Evolutionary conservation across 768 basidiomycete species (phyloP).

Genomic region (Daedalea quercina): DNA sequence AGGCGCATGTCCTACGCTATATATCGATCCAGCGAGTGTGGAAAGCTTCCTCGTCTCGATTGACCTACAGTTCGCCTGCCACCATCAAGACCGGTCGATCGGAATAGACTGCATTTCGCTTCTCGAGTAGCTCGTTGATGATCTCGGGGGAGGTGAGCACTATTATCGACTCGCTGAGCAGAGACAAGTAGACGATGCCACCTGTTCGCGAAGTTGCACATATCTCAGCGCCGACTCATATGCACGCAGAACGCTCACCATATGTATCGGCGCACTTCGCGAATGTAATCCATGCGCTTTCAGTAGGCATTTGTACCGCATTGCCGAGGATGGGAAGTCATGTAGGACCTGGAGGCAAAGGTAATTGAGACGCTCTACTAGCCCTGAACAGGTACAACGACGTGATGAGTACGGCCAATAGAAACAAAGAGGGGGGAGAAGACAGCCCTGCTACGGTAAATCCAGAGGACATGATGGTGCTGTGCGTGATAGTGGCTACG

Average conservation of each 20-base stretch:
- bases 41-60: neutral
- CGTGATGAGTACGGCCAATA: too few species aligned
- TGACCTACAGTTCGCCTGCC: slow-evolving; percentile 10
- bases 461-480: too few species aligned
- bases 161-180: slow-evolving; percentile 20
- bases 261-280: slow-evolving; percentile 17
- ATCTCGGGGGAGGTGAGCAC: slow-evolving; percentile 18
- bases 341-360: slow-evolving; percentile 22
- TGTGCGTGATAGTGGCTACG: too few species aligned
- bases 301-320: slow-evolving; percentile 15
- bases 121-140: slow-evolving; percentile 21
- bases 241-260: slow-evolving; percentile 12
- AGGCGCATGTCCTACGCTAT: neutral
- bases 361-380: neutral
- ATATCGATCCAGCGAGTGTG: neutral
- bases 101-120: slow-evolving; percentile 17
- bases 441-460: too few species aligned
- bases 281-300: slow-evolving; percentile 16
- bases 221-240: too few species aligned
- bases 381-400: too few species aligned
- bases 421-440: too few species aligned
- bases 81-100: slow-evolving; percentile 17
- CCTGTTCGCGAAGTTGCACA: slow-evolving; percentile 9
- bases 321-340: slow-evolving; percentile 19
- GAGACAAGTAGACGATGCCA: slow-evolving; percentile 18